A percentile compares a stretch with the other conserved stretches of the same genome.
These are phyloP conservation scores for Bauhinia variegata DNA, from an alignment of 306 rosid species.

Conservation along the genomic window DNA sequence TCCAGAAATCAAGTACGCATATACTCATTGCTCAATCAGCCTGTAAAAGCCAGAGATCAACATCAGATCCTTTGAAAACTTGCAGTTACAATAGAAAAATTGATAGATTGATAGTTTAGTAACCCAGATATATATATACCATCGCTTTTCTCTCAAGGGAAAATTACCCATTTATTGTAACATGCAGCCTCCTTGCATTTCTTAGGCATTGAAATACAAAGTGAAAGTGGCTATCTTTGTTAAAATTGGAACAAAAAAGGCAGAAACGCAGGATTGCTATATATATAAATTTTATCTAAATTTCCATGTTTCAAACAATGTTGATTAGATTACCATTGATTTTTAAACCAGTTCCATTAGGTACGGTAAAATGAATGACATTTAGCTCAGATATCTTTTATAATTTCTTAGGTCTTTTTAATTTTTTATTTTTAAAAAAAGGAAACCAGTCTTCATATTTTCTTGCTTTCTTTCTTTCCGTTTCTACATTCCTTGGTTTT, in stretches of 20 bases:
- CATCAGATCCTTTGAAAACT: conserved; percentile 31
- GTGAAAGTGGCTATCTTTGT: background rate
- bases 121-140: background rate
- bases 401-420: too few species aligned
- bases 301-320: conserved; percentile 1
- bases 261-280: background rate
- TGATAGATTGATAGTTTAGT: conserved; percentile 3
- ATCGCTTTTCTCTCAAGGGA: background rate
- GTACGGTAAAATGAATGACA: background rate
- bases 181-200: conserved; percentile 1
- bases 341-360: conserved; percentile 3
- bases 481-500: background rate
- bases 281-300: conserved; percentile 11
- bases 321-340: conserved; percentile 1
- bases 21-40: conserved; percentile 50
- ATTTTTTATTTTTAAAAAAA: background rate
- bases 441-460: background rate
- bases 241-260: background rate
- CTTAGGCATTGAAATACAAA: background rate
- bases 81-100: conserved; percentile 21
- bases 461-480: background rate
- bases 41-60: conserved; percentile 53
- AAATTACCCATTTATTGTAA: background rate
- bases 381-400: background rate
- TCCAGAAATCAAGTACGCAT: conserved; percentile 39